phyloP scores from a whole-genome alignment of 1,139 yeast genomes.

The Pichia sp. region DNA sequence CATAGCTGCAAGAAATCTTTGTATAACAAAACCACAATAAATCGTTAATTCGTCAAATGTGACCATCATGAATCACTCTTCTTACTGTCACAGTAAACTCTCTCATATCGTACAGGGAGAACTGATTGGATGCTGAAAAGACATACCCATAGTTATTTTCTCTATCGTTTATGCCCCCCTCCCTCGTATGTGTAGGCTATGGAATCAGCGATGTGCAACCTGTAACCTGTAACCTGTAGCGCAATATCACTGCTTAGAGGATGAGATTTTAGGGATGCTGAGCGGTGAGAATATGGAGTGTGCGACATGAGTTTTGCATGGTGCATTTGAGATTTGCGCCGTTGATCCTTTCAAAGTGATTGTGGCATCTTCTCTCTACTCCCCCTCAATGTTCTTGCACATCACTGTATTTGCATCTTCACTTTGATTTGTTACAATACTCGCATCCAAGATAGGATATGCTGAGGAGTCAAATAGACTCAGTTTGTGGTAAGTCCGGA shows the following conservation, averaged over 20 bases:
- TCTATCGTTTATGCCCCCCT: neutral
- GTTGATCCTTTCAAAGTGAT: neutral
- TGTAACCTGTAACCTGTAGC: no score
- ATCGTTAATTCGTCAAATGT: conserved; percentile 11
- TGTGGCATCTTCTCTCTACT: neutral
- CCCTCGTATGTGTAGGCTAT: neutral
- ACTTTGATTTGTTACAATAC: neutral
- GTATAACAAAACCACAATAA: conserved; percentile 12
- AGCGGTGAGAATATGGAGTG: no score
- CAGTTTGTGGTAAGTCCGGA: conserved; percentile 9
- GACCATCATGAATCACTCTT: neutral
- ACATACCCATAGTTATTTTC: neutral
- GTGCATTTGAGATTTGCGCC: no score
- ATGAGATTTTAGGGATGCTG: no score
- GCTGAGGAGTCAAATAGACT: conserved; percentile 5
- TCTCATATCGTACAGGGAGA: no score
- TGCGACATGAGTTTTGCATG: no score
- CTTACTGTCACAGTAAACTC: no score
- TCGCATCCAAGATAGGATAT: neutral
- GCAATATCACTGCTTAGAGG: no score
- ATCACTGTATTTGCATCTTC: neutral
- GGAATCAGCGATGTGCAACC: neutral
- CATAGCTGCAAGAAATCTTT: conserved; percentile 60
- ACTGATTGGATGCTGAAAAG: neutral
- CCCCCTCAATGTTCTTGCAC: neutral